Evolutionary conservation across 2,329 filamentous ascomycete genomes (phyloP).

Genomic region (Alternaria solani): DNA sequence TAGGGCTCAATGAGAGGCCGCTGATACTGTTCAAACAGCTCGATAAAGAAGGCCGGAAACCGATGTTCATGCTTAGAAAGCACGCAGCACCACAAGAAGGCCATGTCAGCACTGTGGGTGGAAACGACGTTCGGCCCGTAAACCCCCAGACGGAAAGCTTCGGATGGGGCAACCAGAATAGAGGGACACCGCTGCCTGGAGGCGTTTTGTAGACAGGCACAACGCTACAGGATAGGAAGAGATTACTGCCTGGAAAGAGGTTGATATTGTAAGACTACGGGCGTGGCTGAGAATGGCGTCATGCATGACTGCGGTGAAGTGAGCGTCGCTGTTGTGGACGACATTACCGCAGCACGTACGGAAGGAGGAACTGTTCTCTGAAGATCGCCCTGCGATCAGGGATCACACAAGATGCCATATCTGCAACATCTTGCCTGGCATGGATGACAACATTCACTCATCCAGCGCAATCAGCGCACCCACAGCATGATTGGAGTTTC

Average conservation of each 20-base stretch:
- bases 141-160: constrained; percentile 30
- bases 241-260: background rate
- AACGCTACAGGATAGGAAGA: background rate
- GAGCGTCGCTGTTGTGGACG: background rate
- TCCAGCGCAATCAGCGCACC: background rate
- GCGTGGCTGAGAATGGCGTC: background rate
- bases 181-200: constrained; percentile 36
- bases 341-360: background rate
- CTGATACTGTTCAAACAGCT: constrained; percentile 96
- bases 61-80: constrained; percentile 96
- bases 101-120: constrained; percentile 52
- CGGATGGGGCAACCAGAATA: constrained; percentile 34
- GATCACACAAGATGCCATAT: constrained; percentile 1
- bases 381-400: background rate
- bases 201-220: constrained; percentile 28
- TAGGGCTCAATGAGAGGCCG: constrained; percentile 91
- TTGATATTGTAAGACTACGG: constrained; percentile 11
- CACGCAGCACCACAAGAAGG: constrained; percentile 64
- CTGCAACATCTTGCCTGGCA: background rate
- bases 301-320: background rate
- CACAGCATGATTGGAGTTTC: constrained; percentile 2
- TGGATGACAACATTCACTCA: background rate
- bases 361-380: background rate
- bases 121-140: constrained; percentile 42
- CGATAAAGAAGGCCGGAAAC: constrained; percentile 95